These are phyloP conservation scores for Dalbergia cochinchinensis DNA, from an alignment of 306 rosid species.

Conservation along the genomic window DNA sequence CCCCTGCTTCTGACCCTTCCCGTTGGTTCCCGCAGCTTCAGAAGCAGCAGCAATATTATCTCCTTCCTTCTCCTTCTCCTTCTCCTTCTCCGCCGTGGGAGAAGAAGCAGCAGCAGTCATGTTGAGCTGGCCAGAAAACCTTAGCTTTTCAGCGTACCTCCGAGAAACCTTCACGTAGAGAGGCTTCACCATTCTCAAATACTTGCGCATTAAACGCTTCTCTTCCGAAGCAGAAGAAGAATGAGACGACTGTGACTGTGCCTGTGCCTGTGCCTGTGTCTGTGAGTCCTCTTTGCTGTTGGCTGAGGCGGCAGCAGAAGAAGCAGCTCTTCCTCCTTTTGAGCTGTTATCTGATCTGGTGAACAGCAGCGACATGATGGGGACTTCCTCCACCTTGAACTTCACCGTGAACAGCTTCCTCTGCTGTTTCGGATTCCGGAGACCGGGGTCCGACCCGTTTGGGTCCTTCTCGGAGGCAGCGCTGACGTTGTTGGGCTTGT, in stretches of 20 bases:
- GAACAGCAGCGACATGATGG: conserved; percentile 77
- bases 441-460: conserved; percentile 15
- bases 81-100: conserved; percentile 7
- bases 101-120: conserved; percentile 11
- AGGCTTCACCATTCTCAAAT: conserved; percentile 84
- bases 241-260: conserved; percentile 28
- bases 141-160: conserved; percentile 70
- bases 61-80: conserved; percentile 35
- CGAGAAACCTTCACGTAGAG: conserved; percentile 73
- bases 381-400: conserved; percentile 82
- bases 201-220: conserved; percentile 72
- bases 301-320: conserved; percentile 44
- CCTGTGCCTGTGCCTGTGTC: neutral
- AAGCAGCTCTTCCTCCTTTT: conserved; percentile 33
- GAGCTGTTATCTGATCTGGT: conserved; percentile 78
- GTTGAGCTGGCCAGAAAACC: conserved; percentile 62
- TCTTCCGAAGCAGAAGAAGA: conserved; percentile 58
- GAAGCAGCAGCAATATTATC: neutral
- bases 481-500: conserved; percentile 44
- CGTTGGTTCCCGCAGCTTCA: conserved; percentile 40
- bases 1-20: conserved; percentile 58
- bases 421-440: conserved; percentile 37
- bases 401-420: conserved; percentile 76
- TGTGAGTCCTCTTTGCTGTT: conserved; percentile 48
- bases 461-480: conserved; percentile 47